A percentile compares a stretch with the other conserved stretches of the same genome.
These are phyloP conservation scores for Botrytis galanthina DNA, from an alignment of 2,329 filamentous ascomycete genomes.

Conservation along the genomic window DNA sequence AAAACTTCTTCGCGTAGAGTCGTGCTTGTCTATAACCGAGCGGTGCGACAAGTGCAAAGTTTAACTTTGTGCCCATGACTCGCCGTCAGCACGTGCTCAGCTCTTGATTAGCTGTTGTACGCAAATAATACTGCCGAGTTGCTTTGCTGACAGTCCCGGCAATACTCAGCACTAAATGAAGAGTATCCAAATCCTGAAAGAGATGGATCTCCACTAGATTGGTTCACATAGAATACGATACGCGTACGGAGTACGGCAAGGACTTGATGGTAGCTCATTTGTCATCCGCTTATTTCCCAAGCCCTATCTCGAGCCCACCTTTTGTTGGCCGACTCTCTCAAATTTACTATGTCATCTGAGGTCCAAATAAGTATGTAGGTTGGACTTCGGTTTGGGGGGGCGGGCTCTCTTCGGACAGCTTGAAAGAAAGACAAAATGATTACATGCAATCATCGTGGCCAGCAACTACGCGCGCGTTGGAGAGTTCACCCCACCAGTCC, in stretches of 20 bases:
- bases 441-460: neutral
- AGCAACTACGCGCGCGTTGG: neutral
- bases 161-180: neutral
- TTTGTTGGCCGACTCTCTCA: neutral
- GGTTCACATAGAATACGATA: neutral
- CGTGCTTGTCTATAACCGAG: neutral
- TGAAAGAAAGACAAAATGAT: neutral
- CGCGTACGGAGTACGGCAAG: neutral
- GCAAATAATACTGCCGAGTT: neutral
- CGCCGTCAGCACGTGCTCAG: neutral
- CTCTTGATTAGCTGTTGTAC: neutral
- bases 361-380: neutral
- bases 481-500: neutral
- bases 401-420: neutral
- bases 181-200: neutral
- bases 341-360: neutral
- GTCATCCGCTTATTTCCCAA: neutral
- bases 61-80: slow-evolving; percentile 7
- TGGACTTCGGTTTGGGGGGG: slow-evolving; percentile 7
- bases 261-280: neutral
- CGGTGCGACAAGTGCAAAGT: neutral
- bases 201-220: neutral
- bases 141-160: neutral
- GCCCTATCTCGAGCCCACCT: neutral
- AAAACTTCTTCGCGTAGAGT: neutral